Percentiles rank a stretch among this genome's conserved stretches.
These are phyloP conservation scores for Platanthera zijinensis DNA, from an alignment of 106 monocot genomes.

Conservation along the genomic window DNA sequence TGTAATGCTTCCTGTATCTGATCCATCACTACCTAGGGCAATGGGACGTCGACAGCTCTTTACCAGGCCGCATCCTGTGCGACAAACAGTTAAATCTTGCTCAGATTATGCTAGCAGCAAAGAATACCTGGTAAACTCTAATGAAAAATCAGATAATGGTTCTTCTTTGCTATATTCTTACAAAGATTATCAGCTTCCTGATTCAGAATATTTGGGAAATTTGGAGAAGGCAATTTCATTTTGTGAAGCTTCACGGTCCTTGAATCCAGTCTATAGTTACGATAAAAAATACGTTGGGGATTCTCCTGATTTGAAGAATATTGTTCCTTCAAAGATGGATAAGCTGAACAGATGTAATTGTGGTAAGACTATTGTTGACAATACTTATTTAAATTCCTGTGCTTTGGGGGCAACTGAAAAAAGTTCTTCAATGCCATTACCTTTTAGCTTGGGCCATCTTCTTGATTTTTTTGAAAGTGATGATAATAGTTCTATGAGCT, in stretches of 20 bases:
- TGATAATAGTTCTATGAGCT: constrained; percentile 37
- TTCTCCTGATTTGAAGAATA: constrained; percentile 6
- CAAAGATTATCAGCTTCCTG: constrained; percentile 17
- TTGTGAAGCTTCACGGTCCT: constrained; percentile 39
- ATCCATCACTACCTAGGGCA: constrained; percentile 60
- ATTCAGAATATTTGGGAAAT: constrained; percentile 41
- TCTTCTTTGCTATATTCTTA: constrained; percentile 8
- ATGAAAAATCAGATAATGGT: constrained; percentile 3
- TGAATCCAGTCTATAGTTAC: constrained; percentile 55
- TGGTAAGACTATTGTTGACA: background rate
- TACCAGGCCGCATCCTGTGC: constrained; percentile 70
- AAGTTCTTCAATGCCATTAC: constrained; percentile 5
- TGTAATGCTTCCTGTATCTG: constrained; percentile 76
- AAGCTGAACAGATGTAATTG: background rate
- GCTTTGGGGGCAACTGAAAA: constrained; percentile 1
- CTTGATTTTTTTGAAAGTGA: constrained; percentile 66
- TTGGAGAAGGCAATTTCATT: constrained; percentile 70
- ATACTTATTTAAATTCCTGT: constrained; percentile 2
- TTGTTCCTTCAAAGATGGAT: constrained; percentile 5
- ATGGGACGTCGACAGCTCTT: constrained; percentile 78
- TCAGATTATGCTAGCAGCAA: constrained; percentile 7
- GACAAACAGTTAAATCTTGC: constrained; percentile 19
- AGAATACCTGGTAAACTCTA: constrained; percentile 12
- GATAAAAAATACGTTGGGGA: constrained; percentile 5
- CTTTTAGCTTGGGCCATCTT: constrained; percentile 39